Conservation (phyloP, 2,329 filamentous ascomycete species). For the Pseudogymnoascus sp. region DNA sequence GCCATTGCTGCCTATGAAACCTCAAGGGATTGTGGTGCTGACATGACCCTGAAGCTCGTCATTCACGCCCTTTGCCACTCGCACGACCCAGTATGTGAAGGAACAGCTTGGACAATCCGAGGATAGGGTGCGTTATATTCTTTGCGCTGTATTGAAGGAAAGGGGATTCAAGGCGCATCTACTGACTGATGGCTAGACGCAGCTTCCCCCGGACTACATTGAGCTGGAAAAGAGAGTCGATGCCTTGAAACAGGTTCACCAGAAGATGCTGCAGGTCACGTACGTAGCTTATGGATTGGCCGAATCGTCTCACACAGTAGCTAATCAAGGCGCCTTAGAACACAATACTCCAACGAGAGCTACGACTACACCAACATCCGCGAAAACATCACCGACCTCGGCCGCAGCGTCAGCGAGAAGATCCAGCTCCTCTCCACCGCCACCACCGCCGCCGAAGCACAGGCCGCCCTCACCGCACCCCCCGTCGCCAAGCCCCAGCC, state of each 20-base stretch:
- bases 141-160: conserved; percentile 6
- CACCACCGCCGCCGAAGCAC: conserved; percentile 79
- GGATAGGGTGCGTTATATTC: conserved; percentile 59
- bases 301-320: neutral
- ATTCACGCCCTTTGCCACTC: conserved; percentile 85
- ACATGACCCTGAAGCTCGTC: conserved; percentile 58
- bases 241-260: conserved; percentile 91
- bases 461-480: conserved; percentile 84
- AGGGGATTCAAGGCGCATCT: conserved; percentile 12
- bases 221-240: conserved; percentile 98
- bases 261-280: conserved; percentile 96
- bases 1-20: conserved; percentile 19
- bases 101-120: conserved; percentile 92
- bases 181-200: conserved; percentile 50
- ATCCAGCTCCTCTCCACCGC: conserved; percentile 82
- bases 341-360: conserved; percentile 82
- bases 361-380: conserved; percentile 97
- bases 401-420: conserved; percentile 93
- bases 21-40: conserved; percentile 23
- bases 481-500: conserved; percentile 85
- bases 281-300: conserved; percentile 39
- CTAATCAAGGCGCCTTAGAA: conserved; percentile 41
- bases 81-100: conserved; percentile 95
- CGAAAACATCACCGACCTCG: conserved; percentile 93
- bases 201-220: conserved; percentile 94